phyloP scores from a whole-genome alignment of 2,329 filamentous ascomycete species.

The Gremmenia infestans region DNA sequence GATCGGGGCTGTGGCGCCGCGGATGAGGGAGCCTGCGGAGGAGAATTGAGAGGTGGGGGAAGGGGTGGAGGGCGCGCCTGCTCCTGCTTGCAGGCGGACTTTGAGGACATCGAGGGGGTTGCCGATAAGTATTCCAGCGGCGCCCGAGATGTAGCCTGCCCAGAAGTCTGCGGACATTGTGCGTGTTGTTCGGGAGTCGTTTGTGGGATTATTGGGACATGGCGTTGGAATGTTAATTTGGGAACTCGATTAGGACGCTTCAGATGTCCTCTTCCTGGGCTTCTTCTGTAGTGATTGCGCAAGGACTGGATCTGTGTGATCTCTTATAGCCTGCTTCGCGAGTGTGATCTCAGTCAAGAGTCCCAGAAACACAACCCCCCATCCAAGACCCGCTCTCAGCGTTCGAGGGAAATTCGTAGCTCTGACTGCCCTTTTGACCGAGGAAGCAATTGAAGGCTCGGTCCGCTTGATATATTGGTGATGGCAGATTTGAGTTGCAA shows the following conservation, averaged over 20 bases:
- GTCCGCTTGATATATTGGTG: slow-evolving; percentile 21
- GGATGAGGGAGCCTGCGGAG: slow-evolving; percentile 39
- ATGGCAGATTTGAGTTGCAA: slow-evolving; percentile 20
- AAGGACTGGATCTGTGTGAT: slow-evolving; percentile 21
- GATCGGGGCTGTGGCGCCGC: slow-evolving; percentile 78
- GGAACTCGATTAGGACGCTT: neutral
- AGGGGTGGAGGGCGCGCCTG: slow-evolving; percentile 36
- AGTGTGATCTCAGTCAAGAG: slow-evolving; percentile 24
- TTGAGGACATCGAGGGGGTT: slow-evolving; percentile 81
- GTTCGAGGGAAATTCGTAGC: slow-evolving; percentile 12
- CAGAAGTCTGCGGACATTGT: slow-evolving; percentile 68
- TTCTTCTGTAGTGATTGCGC: slow-evolving; percentile 11
- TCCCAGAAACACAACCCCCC: slow-evolving; percentile 23
- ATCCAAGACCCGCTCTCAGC: slow-evolving; percentile 23
- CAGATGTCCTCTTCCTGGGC: slow-evolving; percentile 5
- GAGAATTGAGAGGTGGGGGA: slow-evolving; percentile 32
- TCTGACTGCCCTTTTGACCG: slow-evolving; percentile 2
- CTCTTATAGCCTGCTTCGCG: slow-evolving; percentile 20
- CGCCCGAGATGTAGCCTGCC: slow-evolving; percentile 87
- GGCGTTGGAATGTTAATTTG: neutral
- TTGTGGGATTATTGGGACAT: neutral
- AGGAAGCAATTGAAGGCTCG: slow-evolving; percentile 9
- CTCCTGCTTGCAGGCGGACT: slow-evolving; percentile 74
- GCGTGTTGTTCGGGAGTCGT: neutral
- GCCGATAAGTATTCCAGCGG: slow-evolving; percentile 79